Conservation (phyloP, 305 asterid species). For the Petunia hybrid region DNA sequence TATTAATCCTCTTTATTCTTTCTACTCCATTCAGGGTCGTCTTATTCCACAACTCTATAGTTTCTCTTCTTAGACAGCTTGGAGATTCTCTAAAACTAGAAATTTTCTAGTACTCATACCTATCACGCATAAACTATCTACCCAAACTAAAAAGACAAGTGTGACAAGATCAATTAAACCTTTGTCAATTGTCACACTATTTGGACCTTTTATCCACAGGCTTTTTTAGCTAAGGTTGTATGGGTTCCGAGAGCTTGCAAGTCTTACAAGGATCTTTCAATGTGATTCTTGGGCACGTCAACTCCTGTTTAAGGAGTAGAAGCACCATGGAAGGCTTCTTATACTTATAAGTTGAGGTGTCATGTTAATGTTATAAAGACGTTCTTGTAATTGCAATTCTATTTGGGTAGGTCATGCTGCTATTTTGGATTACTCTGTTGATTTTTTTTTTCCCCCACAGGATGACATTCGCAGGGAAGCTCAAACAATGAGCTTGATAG, state of each 20-base stretch:
- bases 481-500: slow-evolving; percentile 93
- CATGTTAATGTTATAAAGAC: slow-evolving; percentile 16
- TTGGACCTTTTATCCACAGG: slow-evolving; percentile 5
- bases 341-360: slow-evolving; percentile 19
- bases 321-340: slow-evolving; percentile 25
- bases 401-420: slow-evolving; percentile 16
- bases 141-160: not conserved
- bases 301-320: slow-evolving; percentile 23
- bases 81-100: slow-evolving; percentile 1
- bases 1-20: not conserved
- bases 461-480: slow-evolving; percentile 99
- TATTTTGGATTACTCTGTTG: slow-evolving; percentile 5
- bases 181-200: not conserved
- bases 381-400: slow-evolving; percentile 16
- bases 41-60: not conserved
- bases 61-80: not conserved
- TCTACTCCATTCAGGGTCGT: not conserved
- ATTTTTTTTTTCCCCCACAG: slow-evolving; percentile 53
- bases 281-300: slow-evolving; percentile 20
- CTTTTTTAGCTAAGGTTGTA: slow-evolving; percentile 24
- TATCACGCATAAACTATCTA: not conserved
- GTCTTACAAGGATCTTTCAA: not conserved
- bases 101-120: not conserved
- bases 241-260: not conserved
- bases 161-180: slow-evolving; percentile 15